Evolutionary conservation across 83 land plant genomes (phyloP), one percentile per base, ranked within the genome.

Genomic region (Picea abies): DNA sequence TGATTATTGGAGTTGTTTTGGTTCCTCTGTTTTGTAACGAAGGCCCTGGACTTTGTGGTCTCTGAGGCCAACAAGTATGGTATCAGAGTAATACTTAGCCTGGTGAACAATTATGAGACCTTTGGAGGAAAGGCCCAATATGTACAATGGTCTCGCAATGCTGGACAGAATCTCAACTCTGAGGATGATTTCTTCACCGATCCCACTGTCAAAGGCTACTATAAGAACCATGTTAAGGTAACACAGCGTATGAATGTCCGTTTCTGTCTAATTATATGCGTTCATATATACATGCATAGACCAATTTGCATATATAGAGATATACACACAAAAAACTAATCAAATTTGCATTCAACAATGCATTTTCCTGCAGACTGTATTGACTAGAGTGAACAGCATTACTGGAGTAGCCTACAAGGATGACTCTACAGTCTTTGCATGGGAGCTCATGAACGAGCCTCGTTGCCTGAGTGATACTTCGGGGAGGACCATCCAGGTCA

Each of bases 401-500:
- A 91, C 83, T 41, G 82, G 86, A 70, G 60, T 88, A 5, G 82
- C 85, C 29, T 93, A 93, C 78, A 86, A 81, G 63, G 87, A 93
- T 81, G 95, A 93, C 56, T 85, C 93, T 0, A 89, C 90, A 1
- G 87, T 90, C 60, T 90, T 93, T 83, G 90, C 88, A 52, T 93
- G 95, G 95, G 95, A 93, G 85, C 95, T 93, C 4, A 91, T 93
- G 62, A 93, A 93, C 81, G 95, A 93, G 77, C 96, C 96, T 9
- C 90, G 89, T 17, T 93, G 92, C 61, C 63, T 0, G 79, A 49
- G 76, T 89, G 92, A 90, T 84, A 71, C 62, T 25, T 88, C 94
- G 14, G 94, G 92, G 35, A 83, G 52, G 4, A 92, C 87, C 47
- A 58, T 92, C 16, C 90, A 90, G 90, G 94, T 92, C 5, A 61